These are phyloP conservation scores for Suillus brevipes DNA, from an alignment of 768 basidiomycete species.

Conservation along the genomic window DNA sequence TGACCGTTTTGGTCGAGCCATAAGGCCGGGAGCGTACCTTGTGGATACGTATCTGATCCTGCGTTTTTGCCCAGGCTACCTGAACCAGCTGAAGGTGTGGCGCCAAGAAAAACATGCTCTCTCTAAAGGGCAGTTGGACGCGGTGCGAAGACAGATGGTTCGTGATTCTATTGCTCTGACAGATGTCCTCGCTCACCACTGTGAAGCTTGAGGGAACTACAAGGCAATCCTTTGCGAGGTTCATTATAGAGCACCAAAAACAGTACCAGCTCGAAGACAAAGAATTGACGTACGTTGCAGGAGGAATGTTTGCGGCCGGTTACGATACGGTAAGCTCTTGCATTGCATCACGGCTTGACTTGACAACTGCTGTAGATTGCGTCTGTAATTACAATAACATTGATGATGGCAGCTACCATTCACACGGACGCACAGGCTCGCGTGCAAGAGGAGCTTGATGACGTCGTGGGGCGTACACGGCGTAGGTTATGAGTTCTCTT, in stretches of 20 bases:
- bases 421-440: constrained; percentile 49
- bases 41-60: constrained; percentile 28
- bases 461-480: constrained; percentile 43
- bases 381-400: constrained; percentile 52
- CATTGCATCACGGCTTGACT: not conserved
- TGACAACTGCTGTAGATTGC: constrained; percentile 26
- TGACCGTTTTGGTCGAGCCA: constrained; percentile 25
- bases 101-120: constrained; percentile 44
- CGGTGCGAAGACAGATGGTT: constrained; percentile 32
- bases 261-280: constrained; percentile 33
- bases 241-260: constrained; percentile 37
- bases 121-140: constrained; percentile 32
- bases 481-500: constrained; percentile 12
- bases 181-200: not conserved
- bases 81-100: constrained; percentile 51
- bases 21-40: constrained; percentile 28
- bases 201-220: constrained; percentile 27
- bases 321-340: constrained; percentile 37
- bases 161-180: not conserved
- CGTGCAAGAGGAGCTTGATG: constrained; percentile 55
- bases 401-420: constrained; percentile 54
- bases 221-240: constrained; percentile 35
- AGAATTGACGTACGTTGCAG: constrained; percentile 41
- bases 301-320: constrained; percentile 45
- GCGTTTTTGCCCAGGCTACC: constrained; percentile 32